A percentile compares a stretch with the other conserved stretches of the same genome.
phyloP scores from a whole-genome alignment of 1,284 basidiomycete species.

The Cryptococcus sp. region DNA sequence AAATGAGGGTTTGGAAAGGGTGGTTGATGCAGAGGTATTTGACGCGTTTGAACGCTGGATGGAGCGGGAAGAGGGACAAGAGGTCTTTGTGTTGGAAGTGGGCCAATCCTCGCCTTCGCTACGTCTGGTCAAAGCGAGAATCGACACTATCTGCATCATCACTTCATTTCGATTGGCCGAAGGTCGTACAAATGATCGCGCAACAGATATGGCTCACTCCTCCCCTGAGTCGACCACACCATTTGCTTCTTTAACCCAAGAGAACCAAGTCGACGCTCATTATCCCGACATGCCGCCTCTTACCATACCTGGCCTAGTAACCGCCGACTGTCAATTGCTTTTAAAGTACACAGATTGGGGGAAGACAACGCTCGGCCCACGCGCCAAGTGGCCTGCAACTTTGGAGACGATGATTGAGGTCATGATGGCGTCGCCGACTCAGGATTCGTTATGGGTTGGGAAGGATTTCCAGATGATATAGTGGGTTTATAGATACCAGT shows the following conservation, averaged over 20 bases:
- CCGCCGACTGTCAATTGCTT: conserved; percentile 25
- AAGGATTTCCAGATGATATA: conserved; percentile 41
- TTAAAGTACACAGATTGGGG: conserved; percentile 41
- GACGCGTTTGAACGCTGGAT: not conserved
- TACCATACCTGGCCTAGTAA: too few species aligned
- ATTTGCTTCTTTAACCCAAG: too few species aligned
- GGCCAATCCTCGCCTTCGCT: not conserved
- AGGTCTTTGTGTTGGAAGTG: not conserved
- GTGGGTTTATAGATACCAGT: conserved; percentile 19
- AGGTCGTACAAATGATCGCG: too few species aligned
- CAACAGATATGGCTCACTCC: not conserved
- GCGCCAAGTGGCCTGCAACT: conserved; percentile 27
- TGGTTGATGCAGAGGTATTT: not conserved
- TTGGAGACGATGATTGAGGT: conserved; percentile 36
- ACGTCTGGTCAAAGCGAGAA: not conserved
- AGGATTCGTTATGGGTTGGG: conserved; percentile 39
- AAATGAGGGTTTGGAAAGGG: not conserved
- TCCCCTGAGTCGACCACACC: not conserved
- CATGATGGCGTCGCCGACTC: conserved; percentile 28
- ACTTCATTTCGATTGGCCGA: not conserved
- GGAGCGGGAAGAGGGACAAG: not conserved
- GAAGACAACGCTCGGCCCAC: conserved; percentile 34
- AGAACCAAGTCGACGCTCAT: too few species aligned
- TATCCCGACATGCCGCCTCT: too few species aligned
- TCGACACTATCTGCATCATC: not conserved